phyloP scores from a whole-genome alignment of 2,329 filamentous ascomycete species.

The Ilyonectria robusta region DNA sequence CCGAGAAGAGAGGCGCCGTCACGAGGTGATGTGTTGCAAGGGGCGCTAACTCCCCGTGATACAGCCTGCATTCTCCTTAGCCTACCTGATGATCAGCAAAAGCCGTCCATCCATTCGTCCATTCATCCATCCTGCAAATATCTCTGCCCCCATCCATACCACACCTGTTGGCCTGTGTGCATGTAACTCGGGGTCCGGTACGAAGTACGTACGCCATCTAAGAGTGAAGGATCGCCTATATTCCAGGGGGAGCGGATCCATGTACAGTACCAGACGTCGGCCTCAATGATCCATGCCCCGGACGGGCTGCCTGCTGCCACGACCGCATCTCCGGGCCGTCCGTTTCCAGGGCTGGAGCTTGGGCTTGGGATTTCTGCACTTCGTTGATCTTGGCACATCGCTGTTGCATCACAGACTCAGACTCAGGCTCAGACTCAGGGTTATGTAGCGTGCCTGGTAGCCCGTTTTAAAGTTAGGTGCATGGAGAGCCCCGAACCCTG shows the following conservation, averaged over 20 bases:
- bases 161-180: not conserved
- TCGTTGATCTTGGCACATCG: slow-evolving; percentile 7
- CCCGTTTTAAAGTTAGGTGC: slow-evolving; percentile 36
- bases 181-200: not conserved
- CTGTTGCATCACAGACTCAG: not conserved
- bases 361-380: not conserved
- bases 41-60: slow-evolving; percentile 17
- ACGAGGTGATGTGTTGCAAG: slow-evolving; percentile 13
- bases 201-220: not conserved
- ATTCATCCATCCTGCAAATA: not conserved
- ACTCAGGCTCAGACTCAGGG: not conserved
- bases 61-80: not conserved
- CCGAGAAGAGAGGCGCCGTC: slow-evolving; percentile 15
- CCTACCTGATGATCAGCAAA: slow-evolving; percentile 6
- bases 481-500: slow-evolving; percentile 30
- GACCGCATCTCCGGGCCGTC: slow-evolving; percentile 11
- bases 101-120: not conserved
- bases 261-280: slow-evolving; percentile 1
- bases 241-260: slow-evolving; percentile 7
- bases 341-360: slow-evolving; percentile 6
- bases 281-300: slow-evolving; percentile 8
- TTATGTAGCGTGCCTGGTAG: slow-evolving; percentile 22
- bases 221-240: not conserved
- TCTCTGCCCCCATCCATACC: not conserved
- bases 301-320: not conserved